phyloP scores from a whole-genome alignment of 73 alveolate genomes.

The Paramecium sonneborni region DNA sequence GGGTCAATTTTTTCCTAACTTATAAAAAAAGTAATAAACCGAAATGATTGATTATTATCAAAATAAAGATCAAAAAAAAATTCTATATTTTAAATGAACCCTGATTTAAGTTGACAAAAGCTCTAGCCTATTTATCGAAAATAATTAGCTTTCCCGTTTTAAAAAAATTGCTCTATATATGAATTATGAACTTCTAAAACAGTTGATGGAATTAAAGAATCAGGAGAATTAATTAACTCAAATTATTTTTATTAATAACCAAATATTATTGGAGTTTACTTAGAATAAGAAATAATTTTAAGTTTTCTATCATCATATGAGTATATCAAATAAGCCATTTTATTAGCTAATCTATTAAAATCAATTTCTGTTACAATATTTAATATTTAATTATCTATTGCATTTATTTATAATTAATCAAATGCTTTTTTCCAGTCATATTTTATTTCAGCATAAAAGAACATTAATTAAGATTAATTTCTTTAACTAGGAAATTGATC shows the following conservation, averaged over 20 bases:
- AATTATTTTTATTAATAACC: background rate
- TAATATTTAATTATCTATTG: background rate
- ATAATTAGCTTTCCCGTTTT: background rate
- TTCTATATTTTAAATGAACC: background rate
- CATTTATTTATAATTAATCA: background rate
- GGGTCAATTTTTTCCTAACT: background rate
- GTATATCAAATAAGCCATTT: background rate
- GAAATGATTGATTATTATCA: background rate
- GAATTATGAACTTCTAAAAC: background rate
- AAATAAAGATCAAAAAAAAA: background rate
- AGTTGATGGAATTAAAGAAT: background rate
- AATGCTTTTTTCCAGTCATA: background rate
- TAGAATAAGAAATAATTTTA: background rate
- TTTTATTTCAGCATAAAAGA: background rate
- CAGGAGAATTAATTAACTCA: background rate
- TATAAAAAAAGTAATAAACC: background rate
- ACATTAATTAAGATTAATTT: background rate
- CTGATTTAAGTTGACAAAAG: background rate
- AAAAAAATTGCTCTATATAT: background rate
- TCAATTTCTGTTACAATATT: background rate
- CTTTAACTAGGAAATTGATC: background rate
- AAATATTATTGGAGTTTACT: background rate
- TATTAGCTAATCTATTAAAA: background rate
- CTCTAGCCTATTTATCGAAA: background rate
- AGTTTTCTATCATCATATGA: background rate